A percentile compares a stretch with the other conserved stretches of the same genome.
Conservation (phyloP, 140 eudicot genomes). For the Cichorium intybus region DNA sequence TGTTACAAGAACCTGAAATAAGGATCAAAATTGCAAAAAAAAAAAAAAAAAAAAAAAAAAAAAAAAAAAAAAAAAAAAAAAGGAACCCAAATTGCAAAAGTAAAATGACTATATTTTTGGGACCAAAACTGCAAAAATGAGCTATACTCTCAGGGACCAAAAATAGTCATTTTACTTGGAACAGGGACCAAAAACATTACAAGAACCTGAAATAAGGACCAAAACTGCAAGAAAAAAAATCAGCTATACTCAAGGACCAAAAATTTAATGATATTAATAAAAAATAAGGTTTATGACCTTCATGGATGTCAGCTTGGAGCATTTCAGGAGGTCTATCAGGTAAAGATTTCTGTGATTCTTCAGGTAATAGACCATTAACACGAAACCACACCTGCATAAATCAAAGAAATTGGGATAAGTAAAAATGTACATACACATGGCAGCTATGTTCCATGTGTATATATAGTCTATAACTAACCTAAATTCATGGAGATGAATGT, state of each 20-base stretch:
- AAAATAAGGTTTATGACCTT: conserved; percentile 47
- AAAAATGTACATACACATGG: conserved; percentile 25
- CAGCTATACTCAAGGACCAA: background rate
- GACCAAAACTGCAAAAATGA: background rate
- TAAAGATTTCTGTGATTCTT: conserved; percentile 73
- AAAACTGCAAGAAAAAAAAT: no score
- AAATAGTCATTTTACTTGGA: no score
- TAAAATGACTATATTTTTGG: background rate
- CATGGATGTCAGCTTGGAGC: conserved; percentile 51
- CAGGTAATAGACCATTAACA: conserved; percentile 77
- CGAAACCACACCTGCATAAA: conserved; percentile 97
- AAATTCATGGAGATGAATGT: conserved; percentile 89
- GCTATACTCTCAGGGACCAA: no score
- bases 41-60: no score
- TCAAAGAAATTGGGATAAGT: conserved; percentile 27
- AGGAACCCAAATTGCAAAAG: no score
- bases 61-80: no score
- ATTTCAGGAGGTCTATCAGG: conserved; percentile 88
- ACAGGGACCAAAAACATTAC: no score
- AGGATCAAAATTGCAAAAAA: no score
- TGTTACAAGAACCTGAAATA: no score
- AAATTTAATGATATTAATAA: background rate
- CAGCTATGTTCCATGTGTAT: conserved; percentile 51
- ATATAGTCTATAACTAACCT: conserved; percentile 80
- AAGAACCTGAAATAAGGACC: no score